Conservation (phyloP, 768 basidiomycete genomes). For the Dentipellis sp. region DNA sequence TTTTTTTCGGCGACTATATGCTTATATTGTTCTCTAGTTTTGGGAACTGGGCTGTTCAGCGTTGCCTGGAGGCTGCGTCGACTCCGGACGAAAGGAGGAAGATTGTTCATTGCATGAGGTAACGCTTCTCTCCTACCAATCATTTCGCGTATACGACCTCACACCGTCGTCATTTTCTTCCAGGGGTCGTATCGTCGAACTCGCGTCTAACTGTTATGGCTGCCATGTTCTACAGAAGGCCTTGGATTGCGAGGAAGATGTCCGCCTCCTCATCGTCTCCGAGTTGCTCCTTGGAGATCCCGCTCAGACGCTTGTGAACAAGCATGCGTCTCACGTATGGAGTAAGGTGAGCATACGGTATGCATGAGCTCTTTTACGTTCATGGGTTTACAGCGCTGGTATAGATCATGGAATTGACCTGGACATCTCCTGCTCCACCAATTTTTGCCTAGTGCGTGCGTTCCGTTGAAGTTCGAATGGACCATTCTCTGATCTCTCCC, state of each 20-base stretch:
- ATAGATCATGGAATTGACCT: constrained; percentile 84
- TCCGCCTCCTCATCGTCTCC: constrained; percentile 72
- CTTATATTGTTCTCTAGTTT: constrained; percentile 39
- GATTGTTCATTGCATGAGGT: constrained; percentile 86
- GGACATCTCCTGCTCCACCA: constrained; percentile 81
- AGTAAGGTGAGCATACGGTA: constrained; percentile 51
- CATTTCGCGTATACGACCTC: background rate
- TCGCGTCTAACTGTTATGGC: constrained; percentile 84
- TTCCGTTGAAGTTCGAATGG: background rate
- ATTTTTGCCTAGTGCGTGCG: constrained; percentile 76
- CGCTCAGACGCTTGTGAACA: constrained; percentile 79
- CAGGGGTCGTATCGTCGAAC: constrained; percentile 77
- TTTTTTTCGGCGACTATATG: background rate
- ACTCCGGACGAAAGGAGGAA: constrained; percentile 68
- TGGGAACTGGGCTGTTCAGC: constrained; percentile 87
- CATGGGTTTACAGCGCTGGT: background rate
- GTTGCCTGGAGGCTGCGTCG: constrained; percentile 75
- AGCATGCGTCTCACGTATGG: constrained; percentile 90
- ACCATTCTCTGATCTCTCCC: background rate
- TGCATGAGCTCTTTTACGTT: constrained; percentile 3
- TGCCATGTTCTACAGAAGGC: constrained; percentile 88
- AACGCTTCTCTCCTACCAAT: constrained; percentile 3
- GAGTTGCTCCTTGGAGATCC: constrained; percentile 81
- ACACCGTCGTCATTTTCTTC: background rate
- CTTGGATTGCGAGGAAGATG: constrained; percentile 84